phyloP scores from a whole-genome alignment of 148 eudicot genomes.

The Vaccinium darrowii region DNA sequence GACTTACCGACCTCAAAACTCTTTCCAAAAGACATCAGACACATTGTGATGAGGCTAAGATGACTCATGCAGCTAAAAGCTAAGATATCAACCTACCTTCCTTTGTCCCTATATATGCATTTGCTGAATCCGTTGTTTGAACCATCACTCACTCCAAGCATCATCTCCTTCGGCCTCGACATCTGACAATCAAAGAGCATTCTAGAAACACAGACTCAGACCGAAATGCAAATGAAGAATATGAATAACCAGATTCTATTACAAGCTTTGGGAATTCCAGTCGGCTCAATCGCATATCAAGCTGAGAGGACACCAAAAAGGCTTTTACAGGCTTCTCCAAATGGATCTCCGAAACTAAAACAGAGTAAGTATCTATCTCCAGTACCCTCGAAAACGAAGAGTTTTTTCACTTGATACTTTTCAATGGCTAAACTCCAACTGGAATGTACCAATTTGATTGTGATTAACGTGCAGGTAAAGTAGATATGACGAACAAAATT shows the following conservation, averaged over 20 bases:
- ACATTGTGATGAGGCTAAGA: conserved; percentile 19
- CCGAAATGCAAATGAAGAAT: neutral
- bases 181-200: conserved; percentile 8
- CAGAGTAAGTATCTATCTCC: conserved; percentile 11
- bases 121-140: neutral
- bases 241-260: conserved; percentile 21
- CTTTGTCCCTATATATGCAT: conserved; percentile 16
- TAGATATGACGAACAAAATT: neutral
- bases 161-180: conserved; percentile 5
- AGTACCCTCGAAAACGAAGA: no score
- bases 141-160: neutral
- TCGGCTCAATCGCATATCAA: conserved; percentile 5
- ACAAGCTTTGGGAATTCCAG: conserved; percentile 12
- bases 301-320: conserved; percentile 10
- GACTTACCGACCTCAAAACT: neutral
- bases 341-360: conserved; percentile 17
- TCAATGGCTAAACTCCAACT: neutral
- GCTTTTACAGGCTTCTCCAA: conserved; percentile 21
- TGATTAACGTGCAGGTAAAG: conserved; percentile 8
- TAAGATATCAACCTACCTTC: neutral
- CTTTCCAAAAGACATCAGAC: conserved; percentile 3
- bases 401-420: neutral
- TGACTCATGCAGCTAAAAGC: conserved; percentile 17
- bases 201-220: neutral
- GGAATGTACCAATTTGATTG: neutral